Evolutionary conservation across 1,284 basidiomycete species (phyloP), one percentile per base, ranked within the genome.

Genomic region (Naganishia albida): DNA sequence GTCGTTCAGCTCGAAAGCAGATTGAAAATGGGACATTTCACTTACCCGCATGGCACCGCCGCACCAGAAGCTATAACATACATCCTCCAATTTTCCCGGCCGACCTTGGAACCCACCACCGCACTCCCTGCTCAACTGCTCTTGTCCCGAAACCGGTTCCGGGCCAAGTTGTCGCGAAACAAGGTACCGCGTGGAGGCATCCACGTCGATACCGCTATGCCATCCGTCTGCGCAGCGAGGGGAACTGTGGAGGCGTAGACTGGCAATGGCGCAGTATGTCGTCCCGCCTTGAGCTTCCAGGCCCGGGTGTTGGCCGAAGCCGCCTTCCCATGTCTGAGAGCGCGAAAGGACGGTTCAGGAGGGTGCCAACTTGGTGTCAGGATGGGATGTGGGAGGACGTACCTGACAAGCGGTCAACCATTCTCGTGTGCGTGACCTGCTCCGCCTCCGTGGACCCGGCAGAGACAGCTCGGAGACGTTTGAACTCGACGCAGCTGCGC

Each of bases 61-160:
- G 70, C 89, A 90, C 93, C 93, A 97, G 77, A 95, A 96, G 70
- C 89, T 91, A 77, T 97, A 97, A 76, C 93, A 97, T 0, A 92
- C 90, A 72, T 97, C 93, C 13, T 88, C 85, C 4, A 84, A 81
- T 78, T 97, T 97, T 66, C 86, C 87, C 2, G 91, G 91, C 15
- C 93, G 84, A 1, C 93, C 93, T 70, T 87, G 82, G 74, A 93
- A 94, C 0, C 93, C 93, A 0, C 90, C 90, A 44, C 72, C 50
- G 18, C 42, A n/a, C 10, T 20, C 38, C 10, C 18, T 20, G n/a
- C 40, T 8, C 8, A 18, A 10, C 10, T 4, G 1, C 13, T 26
- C 51, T 7, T 20, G 16, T n/a, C 18, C 51, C 13, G 28, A 10
- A n/a, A 16, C 38, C 16, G 26, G 2, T 13, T 23, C 18, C 16